Evolutionary conservation across 2,329 filamentous ascomycete genomes (phyloP), one percentile per base, ranked within the genome.

Genomic region (Neonectria ditissima): DNA sequence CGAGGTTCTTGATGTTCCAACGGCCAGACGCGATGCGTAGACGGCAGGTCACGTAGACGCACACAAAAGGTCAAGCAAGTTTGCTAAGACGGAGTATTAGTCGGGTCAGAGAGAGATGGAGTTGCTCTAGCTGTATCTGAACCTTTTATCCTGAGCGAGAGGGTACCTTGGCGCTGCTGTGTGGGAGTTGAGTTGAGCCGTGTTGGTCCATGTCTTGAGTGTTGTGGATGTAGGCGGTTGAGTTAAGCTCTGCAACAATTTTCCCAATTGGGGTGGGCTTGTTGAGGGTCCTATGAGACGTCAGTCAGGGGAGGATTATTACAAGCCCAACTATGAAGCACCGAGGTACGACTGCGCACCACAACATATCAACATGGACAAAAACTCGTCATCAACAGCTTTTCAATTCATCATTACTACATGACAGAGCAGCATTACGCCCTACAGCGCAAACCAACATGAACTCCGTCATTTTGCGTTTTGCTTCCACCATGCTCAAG

Each of bases 371-470:
- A 48, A 4, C 22, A 37, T 37, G 13, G n/a, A 32, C n/a, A 20
- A 6, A 13, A 6, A 45, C 14, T 28, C 10, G 13, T 53, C 52
- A 43, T 64, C 62, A 59, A 61, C 54, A 57, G 44, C 61, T 68
- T 72, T 70, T 69, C 43, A 63, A 69, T 72, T 69, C 51, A 55
- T 68, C 59, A 64, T 59, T 71, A 63, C 39, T 30, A 55, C 32
- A 55, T 41, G 24, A 56, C 39, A 62, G 50, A 51, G 47, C 48
- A 59, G 26, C 30, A 61, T 43, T 43, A 18, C 53, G 54, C 37
- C 45, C 45, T 37, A 45, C 43, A 52, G 63, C 59, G 45, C 55
- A 28, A 32, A 55, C 22, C 34, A 55, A 55, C 55, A 52, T 55
- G 41, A 52, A 41, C 45, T 48, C 51, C 47, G 13, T 64, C 57